Percentiles rank a stretch among this genome's conserved stretches.
These are phyloP conservation scores for Sarcodon aspratus DNA, from an alignment of 768 basidiomycete species.

Conservation along the genomic window DNA sequence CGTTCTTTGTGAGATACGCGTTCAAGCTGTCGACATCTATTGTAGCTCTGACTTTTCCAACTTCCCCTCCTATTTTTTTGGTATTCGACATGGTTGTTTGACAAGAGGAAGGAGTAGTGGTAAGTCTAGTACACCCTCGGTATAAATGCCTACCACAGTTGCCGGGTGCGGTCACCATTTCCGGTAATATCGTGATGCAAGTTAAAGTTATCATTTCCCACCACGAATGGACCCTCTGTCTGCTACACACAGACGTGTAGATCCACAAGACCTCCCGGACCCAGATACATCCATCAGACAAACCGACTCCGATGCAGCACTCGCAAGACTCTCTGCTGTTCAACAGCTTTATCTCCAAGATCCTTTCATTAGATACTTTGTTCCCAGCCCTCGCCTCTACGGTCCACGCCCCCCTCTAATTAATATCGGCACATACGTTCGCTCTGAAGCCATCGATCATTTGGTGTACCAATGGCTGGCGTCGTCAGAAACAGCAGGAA, in stretches of 20 bases:
- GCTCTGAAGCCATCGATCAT: conserved; percentile 68
- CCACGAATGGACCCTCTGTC: too few species aligned
- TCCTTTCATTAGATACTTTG: conserved; percentile 56
- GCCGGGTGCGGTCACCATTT: too few species aligned
- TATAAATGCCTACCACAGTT: too few species aligned
- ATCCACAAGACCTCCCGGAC: conserved; percentile 17
- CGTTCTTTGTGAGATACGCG: conserved; percentile 46
- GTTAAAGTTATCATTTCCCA: too few species aligned
- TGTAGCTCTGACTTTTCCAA: conserved; percentile 59
- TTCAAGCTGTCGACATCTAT: conserved; percentile 59
- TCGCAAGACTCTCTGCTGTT: conserved; percentile 80
- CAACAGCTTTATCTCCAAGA: conserved; percentile 72
- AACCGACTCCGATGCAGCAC: conserved; percentile 76
- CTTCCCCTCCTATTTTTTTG: conserved; percentile 59
- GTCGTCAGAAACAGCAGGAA: conserved; percentile 28
- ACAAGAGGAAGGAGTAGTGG: background rate
- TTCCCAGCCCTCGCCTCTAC: conserved; percentile 55
- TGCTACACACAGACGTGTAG: too few species aligned
- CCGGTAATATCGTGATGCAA: too few species aligned
- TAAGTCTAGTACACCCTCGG: too few species aligned
- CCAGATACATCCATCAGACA: conserved; percentile 55
- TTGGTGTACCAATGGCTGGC: conserved; percentile 60
- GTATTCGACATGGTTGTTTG: conserved; percentile 11
- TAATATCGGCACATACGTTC: conserved; percentile 89
- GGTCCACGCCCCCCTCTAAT: conserved; percentile 72